Base-by-base conservation (phyloP, 768 basidiomycete genomes). In the Phallus indusiatus region DNA sequence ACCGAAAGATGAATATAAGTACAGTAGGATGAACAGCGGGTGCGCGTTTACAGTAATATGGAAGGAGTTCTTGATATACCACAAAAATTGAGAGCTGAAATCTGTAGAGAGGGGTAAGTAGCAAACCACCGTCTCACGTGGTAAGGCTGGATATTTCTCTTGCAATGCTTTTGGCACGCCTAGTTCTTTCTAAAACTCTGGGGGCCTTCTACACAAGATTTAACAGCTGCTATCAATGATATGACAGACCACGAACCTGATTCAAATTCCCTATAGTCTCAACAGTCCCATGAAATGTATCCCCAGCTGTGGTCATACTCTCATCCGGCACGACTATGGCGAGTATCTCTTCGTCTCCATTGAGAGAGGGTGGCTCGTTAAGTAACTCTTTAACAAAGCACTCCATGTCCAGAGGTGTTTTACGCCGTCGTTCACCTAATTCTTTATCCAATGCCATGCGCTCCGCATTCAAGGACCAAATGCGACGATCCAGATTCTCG, bases 391-490 rank as follows among this genome's bases (percentile, higher is more conserved):
- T 63, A 56, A 82, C 65, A 34, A 75, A 55, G 7, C 65, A 60
- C 60, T 79, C 76, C 17, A 86, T 75, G 59, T 83, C 77, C 18
- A 63, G 66, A 0, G 91, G 92, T 47, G 76, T 72, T 9, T 74
- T 80, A 52, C 86, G 82, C 50, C 91, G 78, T 59, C 80, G 81
- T 53, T 80, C 79, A 21, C 86, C 84, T 42, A 89, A 78, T 58
- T 84, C 78, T 61, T 81, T 82, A 66, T 91, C 84, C 83, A 83
- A 90, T 63, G 85, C 79, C 54, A 91, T 72, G 33, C 85, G 76
- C 53, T 87, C 87, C 63, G 86, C 81, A 47, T 86, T 83, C 18
- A 93, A 70, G 0, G 86, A 85, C 86, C 87, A 91, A 49, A 94
- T 86, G 49, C 81, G 81, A 53, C 88, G 74, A 68, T 94, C 92